Percentiles rank a stretch among this genome's conserved stretches.
Conservation (phyloP, 2,329 filamentous ascomycete species). For the Chaetothyriales sp. region DNA sequence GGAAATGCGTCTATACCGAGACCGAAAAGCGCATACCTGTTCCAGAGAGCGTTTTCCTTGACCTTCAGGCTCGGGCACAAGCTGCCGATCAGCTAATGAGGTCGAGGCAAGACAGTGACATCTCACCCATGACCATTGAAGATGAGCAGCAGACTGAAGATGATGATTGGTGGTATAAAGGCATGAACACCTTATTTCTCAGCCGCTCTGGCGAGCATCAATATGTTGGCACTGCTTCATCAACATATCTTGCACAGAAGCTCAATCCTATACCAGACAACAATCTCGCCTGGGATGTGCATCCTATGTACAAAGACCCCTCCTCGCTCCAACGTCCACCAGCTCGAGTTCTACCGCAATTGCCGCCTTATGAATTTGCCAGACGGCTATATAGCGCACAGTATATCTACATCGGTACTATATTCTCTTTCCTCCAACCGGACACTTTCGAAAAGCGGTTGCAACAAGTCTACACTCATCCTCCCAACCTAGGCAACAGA, state of each 20-base stretch:
- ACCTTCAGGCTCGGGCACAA: slow-evolving; percentile 23
- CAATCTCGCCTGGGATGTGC: slow-evolving; percentile 26
- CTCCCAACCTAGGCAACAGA: slow-evolving; percentile 30
- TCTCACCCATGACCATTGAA: slow-evolving; percentile 12
- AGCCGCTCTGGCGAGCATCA: slow-evolving; percentile 26
- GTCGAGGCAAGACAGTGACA: slow-evolving; percentile 3
- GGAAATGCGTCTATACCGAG: slow-evolving; percentile 25
- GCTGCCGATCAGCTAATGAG: slow-evolving; percentile 1
- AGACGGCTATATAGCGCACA: slow-evolving; percentile 39
- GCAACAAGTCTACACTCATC: slow-evolving; percentile 30
- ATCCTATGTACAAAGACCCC: slow-evolving; percentile 24
- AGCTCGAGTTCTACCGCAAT: slow-evolving; percentile 22
- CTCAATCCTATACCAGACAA: slow-evolving; percentile 22
- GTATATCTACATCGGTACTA: slow-evolving; percentile 44
- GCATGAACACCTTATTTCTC: slow-evolving; percentile 24
- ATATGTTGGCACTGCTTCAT: slow-evolving; percentile 24
- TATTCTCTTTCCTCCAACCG: slow-evolving; percentile 41
- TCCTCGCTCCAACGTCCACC: slow-evolving; percentile 20
- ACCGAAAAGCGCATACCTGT: slow-evolving; percentile 25
- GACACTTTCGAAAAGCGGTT: slow-evolving; percentile 35
- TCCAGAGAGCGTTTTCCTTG: slow-evolving; percentile 25
- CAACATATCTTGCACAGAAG: slow-evolving; percentile 25
- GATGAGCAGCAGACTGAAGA: slow-evolving; percentile 20
- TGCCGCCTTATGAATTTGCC: slow-evolving; percentile 40
- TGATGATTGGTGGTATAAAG: slow-evolving; percentile 30